Percentiles rank a stretch among this genome's conserved stretches.
phyloP scores from a whole-genome alignment of 2,329 filamentous ascomycete species.

The Hymenoscyphus linearis region DNA sequence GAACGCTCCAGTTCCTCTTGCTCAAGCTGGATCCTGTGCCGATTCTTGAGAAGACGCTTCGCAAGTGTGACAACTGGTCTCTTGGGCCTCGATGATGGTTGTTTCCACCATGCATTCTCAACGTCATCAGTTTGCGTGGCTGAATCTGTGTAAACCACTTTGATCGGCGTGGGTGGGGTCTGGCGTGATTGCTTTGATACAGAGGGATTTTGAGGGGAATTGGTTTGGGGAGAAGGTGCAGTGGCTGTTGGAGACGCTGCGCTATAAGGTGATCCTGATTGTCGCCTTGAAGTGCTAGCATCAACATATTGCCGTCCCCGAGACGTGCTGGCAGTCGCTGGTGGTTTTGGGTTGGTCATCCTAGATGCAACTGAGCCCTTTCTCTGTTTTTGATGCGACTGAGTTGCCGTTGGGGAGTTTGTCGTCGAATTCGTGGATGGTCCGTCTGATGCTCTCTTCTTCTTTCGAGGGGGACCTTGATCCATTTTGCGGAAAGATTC shows the following conservation, averaged over 20 bases:
- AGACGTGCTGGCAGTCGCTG: conserved; percentile 18
- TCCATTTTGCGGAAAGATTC: conserved; percentile 59
- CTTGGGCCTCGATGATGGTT: conserved; percentile 16
- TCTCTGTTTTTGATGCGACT: conserved; percentile 29
- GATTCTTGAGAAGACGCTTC: conserved; percentile 29
- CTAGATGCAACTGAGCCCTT: conserved; percentile 29
- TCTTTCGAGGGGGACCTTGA: conserved; percentile 51
- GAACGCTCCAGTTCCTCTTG: conserved; percentile 8
- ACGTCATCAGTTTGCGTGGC: conserved; percentile 31
- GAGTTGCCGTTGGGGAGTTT: conserved; percentile 10
- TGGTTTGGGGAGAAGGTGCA: conserved; percentile 18
- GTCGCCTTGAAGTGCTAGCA: conserved; percentile 28
- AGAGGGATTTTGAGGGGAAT: conserved; percentile 14
- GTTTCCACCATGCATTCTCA: conserved; percentile 30
- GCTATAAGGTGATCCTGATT: conserved; percentile 30
- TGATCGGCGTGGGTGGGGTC: conserved; percentile 20
- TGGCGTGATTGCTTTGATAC: conserved; percentile 21
- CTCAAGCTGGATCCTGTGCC: conserved; percentile 19
- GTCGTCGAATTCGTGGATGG: conserved; percentile 22
- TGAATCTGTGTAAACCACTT: conserved; percentile 26
- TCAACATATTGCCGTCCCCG: conserved; percentile 28
- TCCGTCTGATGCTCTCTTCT: conserved; percentile 57
- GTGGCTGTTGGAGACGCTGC: conserved; percentile 26
- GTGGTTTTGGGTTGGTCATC: conserved; percentile 22
- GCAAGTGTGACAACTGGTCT: conserved; percentile 27